Evolutionary conservation across 495 filamentous ascomycete species (phyloP).

Genomic region (Bombardia bombarda): DNA sequence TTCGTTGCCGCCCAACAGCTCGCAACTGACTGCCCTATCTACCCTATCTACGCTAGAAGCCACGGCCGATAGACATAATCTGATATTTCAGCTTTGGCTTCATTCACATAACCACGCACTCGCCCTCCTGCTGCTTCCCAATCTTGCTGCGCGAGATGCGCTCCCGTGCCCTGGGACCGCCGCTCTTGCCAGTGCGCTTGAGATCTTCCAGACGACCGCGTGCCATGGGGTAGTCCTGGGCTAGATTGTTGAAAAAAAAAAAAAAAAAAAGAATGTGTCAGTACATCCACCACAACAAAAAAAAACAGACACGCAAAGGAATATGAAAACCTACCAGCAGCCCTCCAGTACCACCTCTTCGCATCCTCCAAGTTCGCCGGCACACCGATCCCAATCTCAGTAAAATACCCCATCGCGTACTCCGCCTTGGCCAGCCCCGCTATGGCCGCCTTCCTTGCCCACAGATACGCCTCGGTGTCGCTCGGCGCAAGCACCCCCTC

Average conservation of each 20-base stretch:
- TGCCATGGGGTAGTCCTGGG: conserved; percentile 90
- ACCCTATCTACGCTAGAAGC: too few species aligned
- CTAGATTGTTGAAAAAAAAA: conserved; percentile 48
- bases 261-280: too few species aligned
- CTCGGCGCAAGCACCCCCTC: conserved; percentile 84
- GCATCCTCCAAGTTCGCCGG: conserved; percentile 83
- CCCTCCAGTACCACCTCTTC: conserved; percentile 96
- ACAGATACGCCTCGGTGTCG: conserved; percentile 94
- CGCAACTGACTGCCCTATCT: too few species aligned
- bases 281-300: too few species aligned
- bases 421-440: conserved; percentile 84
- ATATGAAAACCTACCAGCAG: conserved; percentile 71
- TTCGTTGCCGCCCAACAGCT: too few species aligned
- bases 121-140: conserved; percentile 74
- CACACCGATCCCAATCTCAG: conserved; percentile 89
- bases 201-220: conserved; percentile 87
- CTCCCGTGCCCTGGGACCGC: conserved; percentile 59
- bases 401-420: conserved; percentile 98
- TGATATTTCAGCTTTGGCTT: too few species aligned
- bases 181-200: conserved; percentile 67
- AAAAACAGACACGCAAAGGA: too few species aligned
- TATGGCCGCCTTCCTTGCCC: conserved; percentile 87
- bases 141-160: conserved; percentile 75
- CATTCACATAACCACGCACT: conserved; percentile 73
- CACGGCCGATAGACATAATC: too few species aligned